Evolutionary conservation across 2,329 filamentous ascomycete species (phyloP), one percentile per base, ranked within the genome.

Genomic region (Fusarium odoratissimum): DNA sequence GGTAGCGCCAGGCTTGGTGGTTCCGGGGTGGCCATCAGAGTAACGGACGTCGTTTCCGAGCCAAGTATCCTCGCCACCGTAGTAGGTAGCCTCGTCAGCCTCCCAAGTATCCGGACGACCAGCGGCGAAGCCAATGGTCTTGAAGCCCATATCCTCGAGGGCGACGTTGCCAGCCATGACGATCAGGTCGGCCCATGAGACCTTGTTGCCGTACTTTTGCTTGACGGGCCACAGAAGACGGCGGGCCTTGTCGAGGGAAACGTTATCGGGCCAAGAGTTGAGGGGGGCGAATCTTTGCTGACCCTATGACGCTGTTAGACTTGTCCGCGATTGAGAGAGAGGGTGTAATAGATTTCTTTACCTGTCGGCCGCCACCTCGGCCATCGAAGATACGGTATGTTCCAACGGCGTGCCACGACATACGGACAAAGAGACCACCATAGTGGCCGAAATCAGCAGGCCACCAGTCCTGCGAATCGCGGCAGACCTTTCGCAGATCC

Each of bases 221-320:
- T 95, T 95, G 84, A 95, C 90, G 72, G 92, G 92, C 91, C 77
- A 94, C 54, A 95, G 85, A 67, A 95, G 88, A 72, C 92, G 92
- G 66, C 92, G 92, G 48, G 92, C 92, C 88, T 95, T 95, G 88
- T 95, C 92, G 66, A 95, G 88, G 75, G 86, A 91, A 77, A 90
- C 91, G 75, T 95, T 95, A 84, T 95, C 92, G 54, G 92, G 92
- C 92, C 92, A 95, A 84, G 90, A 80, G 88, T 94, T 94, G 80
- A 95, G 89, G n/a, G 93, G 93, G 59, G 92, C 92, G 77, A 95
- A 95, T 56, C 93, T 90, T 84, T 95, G 92, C 83, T 94, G 92
- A 64, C 91, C 92, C 77, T 81, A 46, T 25, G 30, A 33, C 5
- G 23, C 23, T 37, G 62, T 63, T 35, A 63, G 42, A 40, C 49